Evolutionary conservation across 495 filamentous ascomycete genomes (phyloP).

Genomic region (Jackrogersella multiformis): DNA sequence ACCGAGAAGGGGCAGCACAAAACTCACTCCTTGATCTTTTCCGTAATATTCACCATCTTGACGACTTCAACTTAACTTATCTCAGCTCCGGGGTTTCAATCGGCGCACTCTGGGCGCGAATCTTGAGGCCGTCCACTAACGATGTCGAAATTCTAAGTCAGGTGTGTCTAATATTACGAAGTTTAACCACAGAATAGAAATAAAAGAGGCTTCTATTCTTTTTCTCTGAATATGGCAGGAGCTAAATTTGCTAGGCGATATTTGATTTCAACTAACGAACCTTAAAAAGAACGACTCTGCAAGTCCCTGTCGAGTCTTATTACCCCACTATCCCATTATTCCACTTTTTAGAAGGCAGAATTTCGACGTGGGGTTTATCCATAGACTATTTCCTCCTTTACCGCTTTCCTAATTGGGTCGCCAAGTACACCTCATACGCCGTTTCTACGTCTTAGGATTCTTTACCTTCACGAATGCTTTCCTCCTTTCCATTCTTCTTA

Average conservation of each 20-base stretch:
- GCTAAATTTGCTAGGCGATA: neutral
- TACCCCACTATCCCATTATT: conserved; percentile 20
- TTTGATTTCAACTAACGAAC: neutral
- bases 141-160: neutral
- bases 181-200: no score
- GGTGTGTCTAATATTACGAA: neutral
- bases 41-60: conserved; percentile 99
- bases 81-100: neutral
- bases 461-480: no score
- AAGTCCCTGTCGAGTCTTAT: conserved; percentile 13
- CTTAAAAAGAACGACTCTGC: no score
- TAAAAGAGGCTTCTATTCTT: no score
- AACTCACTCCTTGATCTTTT: conserved; percentile 98
- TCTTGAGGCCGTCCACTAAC: neutral
- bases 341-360: conserved; percentile 39
- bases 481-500: no score
- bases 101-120: neutral
- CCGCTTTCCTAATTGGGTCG: conserved; percentile 36
- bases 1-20: neutral
- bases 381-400: conserved; percentile 16
- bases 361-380: conserved; percentile 41
- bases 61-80: conserved; percentile 49
- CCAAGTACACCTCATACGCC: no score
- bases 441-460: no score
- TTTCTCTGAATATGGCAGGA: no score